Conservation (phyloP, 208 protist genomes). For the Novymonas esmeraldas region DNA sequence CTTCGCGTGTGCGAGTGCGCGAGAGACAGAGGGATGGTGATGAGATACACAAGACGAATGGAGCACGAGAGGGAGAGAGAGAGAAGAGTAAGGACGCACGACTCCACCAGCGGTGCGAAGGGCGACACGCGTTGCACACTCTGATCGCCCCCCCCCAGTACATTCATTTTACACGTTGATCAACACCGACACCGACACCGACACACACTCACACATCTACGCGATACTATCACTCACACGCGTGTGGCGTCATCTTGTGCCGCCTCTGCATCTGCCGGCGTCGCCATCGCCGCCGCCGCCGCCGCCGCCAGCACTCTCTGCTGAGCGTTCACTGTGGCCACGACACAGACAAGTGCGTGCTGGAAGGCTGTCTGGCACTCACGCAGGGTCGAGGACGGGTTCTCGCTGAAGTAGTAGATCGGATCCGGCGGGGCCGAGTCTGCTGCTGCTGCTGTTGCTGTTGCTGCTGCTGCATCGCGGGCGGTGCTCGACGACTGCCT, state of each 20-base stretch:
- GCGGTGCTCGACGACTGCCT: too few relatives aligned
- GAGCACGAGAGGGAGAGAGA: too few relatives aligned
- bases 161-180: too few relatives aligned
- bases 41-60: too few relatives aligned
- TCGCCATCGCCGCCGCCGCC: constrained; percentile 1
- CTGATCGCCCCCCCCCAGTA: too few relatives aligned
- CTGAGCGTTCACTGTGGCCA: constrained; percentile 54
- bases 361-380: constrained; percentile 50
- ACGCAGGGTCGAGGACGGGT: constrained; percentile 45
- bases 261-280: background rate
- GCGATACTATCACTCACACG: background rate
- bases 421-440: constrained; percentile 18
- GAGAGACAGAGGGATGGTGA: too few relatives aligned
- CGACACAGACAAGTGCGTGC: constrained; percentile 38
- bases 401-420: constrained; percentile 45
- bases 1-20: too few relatives aligned
- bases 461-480: too few relatives aligned
- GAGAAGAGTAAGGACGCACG: too few relatives aligned
- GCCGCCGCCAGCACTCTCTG: constrained; percentile 33
- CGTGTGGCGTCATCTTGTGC: too few relatives aligned
- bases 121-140: too few relatives aligned
- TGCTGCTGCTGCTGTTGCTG: background rate
- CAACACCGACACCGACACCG: background rate
- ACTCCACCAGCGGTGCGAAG: too few relatives aligned
- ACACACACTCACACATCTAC: background rate